Percentiles rank a stretch among this genome's conserved stretches.
Evolutionary conservation across 2,329 filamentous ascomycete species (phyloP).

Genomic region (Apiospora koreana): DNA sequence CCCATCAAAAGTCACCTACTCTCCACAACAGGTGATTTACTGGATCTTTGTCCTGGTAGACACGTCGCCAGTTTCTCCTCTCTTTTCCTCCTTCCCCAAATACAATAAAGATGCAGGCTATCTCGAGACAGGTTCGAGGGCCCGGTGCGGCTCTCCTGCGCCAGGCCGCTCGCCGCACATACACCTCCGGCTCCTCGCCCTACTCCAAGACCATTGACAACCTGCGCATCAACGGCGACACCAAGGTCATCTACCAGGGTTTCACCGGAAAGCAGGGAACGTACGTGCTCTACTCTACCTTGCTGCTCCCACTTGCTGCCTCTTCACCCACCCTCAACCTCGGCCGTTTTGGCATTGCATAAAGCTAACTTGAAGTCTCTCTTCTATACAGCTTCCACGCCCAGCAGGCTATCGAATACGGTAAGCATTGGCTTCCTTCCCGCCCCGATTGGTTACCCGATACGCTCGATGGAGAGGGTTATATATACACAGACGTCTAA

Average conservation of each 20-base stretch:
- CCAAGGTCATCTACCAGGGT: constrained; percentile 94
- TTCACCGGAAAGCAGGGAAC: constrained; percentile 98
- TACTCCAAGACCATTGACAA: constrained; percentile 78
- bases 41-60: constrained; percentile 10
- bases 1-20: background rate
- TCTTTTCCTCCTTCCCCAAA: constrained; percentile 8
- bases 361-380: background rate
- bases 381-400: constrained; percentile 79
- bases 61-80: background rate
- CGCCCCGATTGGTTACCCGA: constrained; percentile 17
- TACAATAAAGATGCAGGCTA: constrained; percentile 74
- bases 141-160: constrained; percentile 69
- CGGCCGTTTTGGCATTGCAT: background rate
- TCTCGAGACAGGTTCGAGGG: constrained; percentile 67
- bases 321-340: background rate
- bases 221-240: constrained; percentile 89
- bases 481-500: background rate
- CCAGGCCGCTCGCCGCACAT: constrained; percentile 67
- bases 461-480: background rate
- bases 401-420: constrained; percentile 96
- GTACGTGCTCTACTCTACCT: constrained; percentile 51
- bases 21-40: background rate
- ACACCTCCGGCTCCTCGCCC: constrained; percentile 69
- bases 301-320: background rate
- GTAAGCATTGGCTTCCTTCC: constrained; percentile 48